Conservation (phyloP, 2,329 filamentous ascomycete species). For the Fusarium irregulare region DNA sequence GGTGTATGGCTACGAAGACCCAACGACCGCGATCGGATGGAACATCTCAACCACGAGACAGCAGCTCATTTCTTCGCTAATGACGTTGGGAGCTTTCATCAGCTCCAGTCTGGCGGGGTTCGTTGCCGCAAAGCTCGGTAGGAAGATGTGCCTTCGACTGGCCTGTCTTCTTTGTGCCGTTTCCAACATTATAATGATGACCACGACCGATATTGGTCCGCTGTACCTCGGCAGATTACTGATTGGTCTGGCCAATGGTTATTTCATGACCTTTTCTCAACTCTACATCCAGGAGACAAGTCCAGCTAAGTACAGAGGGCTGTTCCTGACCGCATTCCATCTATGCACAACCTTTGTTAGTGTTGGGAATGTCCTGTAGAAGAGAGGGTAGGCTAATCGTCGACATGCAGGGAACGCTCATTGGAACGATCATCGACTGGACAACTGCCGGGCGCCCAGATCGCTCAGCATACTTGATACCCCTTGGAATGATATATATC, state of each 20-base stretch:
- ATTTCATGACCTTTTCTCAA: constrained; percentile 43
- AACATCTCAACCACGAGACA: constrained; percentile 41
- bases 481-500: constrained; percentile 36
- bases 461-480: constrained; percentile 38
- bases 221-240: constrained; percentile 33
- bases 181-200: constrained; percentile 43
- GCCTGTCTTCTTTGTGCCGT: constrained; percentile 37
- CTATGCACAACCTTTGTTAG: constrained; percentile 40
- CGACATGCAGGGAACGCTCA: constrained; percentile 25
- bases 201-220: constrained; percentile 33
- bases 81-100: constrained; percentile 41
- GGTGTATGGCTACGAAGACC: constrained; percentile 39
- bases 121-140: constrained; percentile 30
- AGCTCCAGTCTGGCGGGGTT: constrained; percentile 40
- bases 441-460: constrained; percentile 36
- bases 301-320: constrained; percentile 38
- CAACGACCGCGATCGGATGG: constrained; percentile 40
- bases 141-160: constrained; percentile 32
- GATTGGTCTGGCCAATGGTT: constrained; percentile 39
- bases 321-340: constrained; percentile 39
- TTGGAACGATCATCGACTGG: constrained; percentile 42
- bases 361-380: fast-evolving
- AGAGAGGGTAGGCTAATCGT: neutral
- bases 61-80: constrained; percentile 40
- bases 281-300: constrained; percentile 41